These are phyloP conservation scores for Colletotrichum aenigma DNA, from an alignment of 2,329 filamentous ascomycete species.

Conservation along the genomic window DNA sequence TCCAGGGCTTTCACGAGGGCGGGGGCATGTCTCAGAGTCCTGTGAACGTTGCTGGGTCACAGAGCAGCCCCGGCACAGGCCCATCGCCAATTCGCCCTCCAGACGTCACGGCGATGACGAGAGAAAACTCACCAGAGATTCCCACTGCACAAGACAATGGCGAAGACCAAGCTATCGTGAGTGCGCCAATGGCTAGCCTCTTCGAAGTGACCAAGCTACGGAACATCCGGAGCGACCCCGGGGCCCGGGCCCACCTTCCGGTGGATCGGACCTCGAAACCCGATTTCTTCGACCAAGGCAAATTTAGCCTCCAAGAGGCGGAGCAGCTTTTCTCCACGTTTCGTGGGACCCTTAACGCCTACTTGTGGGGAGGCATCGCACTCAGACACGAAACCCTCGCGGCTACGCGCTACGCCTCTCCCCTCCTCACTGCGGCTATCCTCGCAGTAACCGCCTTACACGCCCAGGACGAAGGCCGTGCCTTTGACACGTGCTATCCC, in stretches of 20 bases:
- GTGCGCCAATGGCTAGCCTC: slow-evolving; percentile 35
- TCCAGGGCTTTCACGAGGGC: not conserved
- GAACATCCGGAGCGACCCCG: slow-evolving; percentile 34
- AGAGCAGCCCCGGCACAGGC: slow-evolving; percentile 20
- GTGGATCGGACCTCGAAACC: slow-evolving; percentile 18
- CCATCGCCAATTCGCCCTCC: slow-evolving; percentile 23
- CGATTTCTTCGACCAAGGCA: slow-evolving; percentile 33
- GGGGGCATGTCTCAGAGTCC: slow-evolving; percentile 18
- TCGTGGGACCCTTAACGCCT: slow-evolving; percentile 31
- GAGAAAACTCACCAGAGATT: slow-evolving; percentile 32
- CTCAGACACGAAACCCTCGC: slow-evolving; percentile 30
- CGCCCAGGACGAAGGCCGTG: slow-evolving; percentile 39
- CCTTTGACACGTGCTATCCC: slow-evolving; percentile 60
- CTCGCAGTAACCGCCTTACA: slow-evolving; percentile 36
- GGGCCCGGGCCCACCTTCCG: slow-evolving; percentile 19
- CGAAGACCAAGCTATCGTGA: slow-evolving; percentile 31
- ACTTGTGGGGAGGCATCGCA: slow-evolving; percentile 36
- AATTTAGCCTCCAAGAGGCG: slow-evolving; percentile 28
- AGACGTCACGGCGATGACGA: slow-evolving; percentile 33
- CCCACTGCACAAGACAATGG: slow-evolving; percentile 20
- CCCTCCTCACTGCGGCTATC: slow-evolving; percentile 33
- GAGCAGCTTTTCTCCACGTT: slow-evolving; percentile 31
- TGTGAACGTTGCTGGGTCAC: slow-evolving; percentile 1
- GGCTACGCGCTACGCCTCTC: slow-evolving; percentile 30
- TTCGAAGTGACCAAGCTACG: slow-evolving; percentile 35